Evolutionary conservation across 371 early-diverging fungal genomes (phyloP), one percentile per base, ranked within the genome.

Genomic region (Nematocida ausubeli): DNA sequence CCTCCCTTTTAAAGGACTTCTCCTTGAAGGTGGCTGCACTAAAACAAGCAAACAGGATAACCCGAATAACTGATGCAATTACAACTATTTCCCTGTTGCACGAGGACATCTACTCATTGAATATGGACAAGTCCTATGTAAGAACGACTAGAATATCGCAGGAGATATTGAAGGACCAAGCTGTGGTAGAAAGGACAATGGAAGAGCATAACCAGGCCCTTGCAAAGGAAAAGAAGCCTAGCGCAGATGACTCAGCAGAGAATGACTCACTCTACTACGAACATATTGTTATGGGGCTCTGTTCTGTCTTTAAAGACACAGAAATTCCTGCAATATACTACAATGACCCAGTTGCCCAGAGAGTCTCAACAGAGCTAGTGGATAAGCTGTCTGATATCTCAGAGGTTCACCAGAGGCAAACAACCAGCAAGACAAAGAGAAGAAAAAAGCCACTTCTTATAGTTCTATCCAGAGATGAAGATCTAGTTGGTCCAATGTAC

Each of bases 41-140:
- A 40, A 73, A 78, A 56, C 49, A 80, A 9, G 83, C 78, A 7
- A 40, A 57, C 2, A 69, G 80, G 35, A 72, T 85, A 26, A 49
- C 2, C 7, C 79, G 88, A 85, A 90, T 98, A 7, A 93, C 90
- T 82, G 99, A 99, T 88, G 94, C 95, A 87, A 93, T 95, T 81
- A 85, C 96, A 49, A 91, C 93, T 84, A 95, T 91, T 83, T 86
- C 93, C 44, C 91, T 92, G 57, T 90, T 94, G 42, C 94, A 95
- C 80, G 88, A 91, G 28, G 90, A 93, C 80, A 89, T 98, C 66
- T 96, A 96, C 83, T 92, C 95, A n/a, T 88, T 99, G 39, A 89
- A 92, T 70, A 87, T 94, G 70, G 85, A 88, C 2, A 85, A 92
- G 52, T 88, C 92, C 0, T 97, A 92, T 85, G 86, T 47, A 12